Base-by-base conservation (phyloP, 305 asterid genomes). In the Petunia hybrid region DNA sequence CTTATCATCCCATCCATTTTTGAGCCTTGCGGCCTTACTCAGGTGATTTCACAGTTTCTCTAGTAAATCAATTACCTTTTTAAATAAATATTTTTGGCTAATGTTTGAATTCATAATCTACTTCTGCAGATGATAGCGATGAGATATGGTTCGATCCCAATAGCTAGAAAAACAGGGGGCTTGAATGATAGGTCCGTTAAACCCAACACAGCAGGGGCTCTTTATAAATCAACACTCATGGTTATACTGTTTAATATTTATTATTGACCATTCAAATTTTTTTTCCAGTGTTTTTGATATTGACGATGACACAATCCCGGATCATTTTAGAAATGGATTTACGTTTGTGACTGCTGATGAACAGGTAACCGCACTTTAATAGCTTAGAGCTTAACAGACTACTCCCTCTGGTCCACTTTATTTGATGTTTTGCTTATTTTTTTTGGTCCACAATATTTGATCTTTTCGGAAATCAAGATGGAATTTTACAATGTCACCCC, bases 11-110 rank as follows among this genome's bases (percentile, higher is more conserved):
- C 99, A 73, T 96, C 98, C 64, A 89, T 96, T 86, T 96, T 96
- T 70, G 98, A 96, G 90, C 99, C 99, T 75, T 96, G 99, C 60
- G 99, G 98, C 85, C 98, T 96, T 39, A 94, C 99, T 57, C 99
- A 96, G 99, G 98, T 94, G 88, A 76, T 61, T 64, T 14, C 42
- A 53, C 63, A 77, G 64, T 77, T 64, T 40, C 46, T 73, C 63
- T 73, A 73, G 8, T 51, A 73, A 51, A 73, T 73, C 35, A 73
- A 35, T 22, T 35, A 35, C 78, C 78, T 73, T n/a, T n/a, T 73
- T 10, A 16, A 73, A 35, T 48, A 51, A 35, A 38, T 10, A 63
- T 66, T 67, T 39, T 6, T 12, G 3, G 71, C 57, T 71, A 66
- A 79, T 77, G 69, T 57, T 57, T 38, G 77, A 41, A 67, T 81